Evolutionary conservation across 768 basidiomycete species (phyloP), one percentile per base, ranked within the genome.

Genomic region (Termitomyces sp.): DNA sequence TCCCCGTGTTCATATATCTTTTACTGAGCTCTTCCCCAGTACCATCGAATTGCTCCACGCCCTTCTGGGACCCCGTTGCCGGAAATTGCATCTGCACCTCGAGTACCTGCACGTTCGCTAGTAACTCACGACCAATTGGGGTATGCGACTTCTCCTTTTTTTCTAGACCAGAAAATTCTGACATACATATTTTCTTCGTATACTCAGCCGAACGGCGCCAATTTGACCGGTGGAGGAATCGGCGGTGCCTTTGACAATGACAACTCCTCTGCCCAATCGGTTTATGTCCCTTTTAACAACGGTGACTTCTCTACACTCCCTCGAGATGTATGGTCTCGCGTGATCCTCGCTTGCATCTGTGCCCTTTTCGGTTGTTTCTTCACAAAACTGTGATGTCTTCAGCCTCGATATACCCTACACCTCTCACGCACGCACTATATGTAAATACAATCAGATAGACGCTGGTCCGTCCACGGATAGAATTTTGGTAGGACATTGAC

Each of bases 41-140:
- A 3, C 82, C 88, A 24, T 57, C 76, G 22, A 87, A 88, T 71
- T 90, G 88, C 70, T 85, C 86, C 4, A 90, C 88, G 10, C 78
- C 86, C 3, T 92, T 88, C 78, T 91, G 88, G 87, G 89, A 92
- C 68, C 90, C 90, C 2, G 78, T 90, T 52, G 74, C 62, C 28
- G 85, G 82, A 63, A 71, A 75, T 38, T 92, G 90, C 62, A 71
- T 85, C 52, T 92, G 89, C 71, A 78, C 71, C 0, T 77, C 79
- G 2, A 61, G 58, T 52, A 72, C 70, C 2, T 92, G 91, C 68
- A 72, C 76, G 0, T 92, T 91, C 70, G 68, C 69, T 3, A 90
- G 92, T 64, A 69, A 76, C 44, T 80, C 85, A 20, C 74, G 85
- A 43, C 78, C 85, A 5, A 85, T 88, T 40, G 86, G 86, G 59